Evolutionary conservation across 2,329 filamentous ascomycete species (phyloP).

Genomic region (Calonectria fujianensis): DNA sequence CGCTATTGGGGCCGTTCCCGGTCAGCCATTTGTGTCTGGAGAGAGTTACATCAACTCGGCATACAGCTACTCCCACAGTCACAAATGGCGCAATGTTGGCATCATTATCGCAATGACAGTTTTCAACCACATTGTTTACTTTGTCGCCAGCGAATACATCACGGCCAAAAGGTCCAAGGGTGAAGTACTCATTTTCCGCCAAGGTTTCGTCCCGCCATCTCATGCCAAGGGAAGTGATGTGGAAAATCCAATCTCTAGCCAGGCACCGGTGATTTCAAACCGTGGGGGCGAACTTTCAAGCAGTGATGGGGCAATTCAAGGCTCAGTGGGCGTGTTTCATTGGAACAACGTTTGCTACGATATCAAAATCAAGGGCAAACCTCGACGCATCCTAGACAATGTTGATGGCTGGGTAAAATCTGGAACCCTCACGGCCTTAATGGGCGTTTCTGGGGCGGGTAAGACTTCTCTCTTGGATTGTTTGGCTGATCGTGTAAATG

Average conservation of each 20-base stretch:
- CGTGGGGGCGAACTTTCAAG: neutral
- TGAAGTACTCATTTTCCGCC: constrained; percentile 75
- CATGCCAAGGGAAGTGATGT: constrained; percentile 35
- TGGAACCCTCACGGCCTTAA: constrained; percentile 81
- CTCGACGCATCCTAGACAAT: constrained; percentile 78
- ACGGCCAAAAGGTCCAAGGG: constrained; percentile 72
- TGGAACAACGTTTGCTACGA: constrained; percentile 84
- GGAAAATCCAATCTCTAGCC: neutral
- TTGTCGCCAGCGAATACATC: constrained; percentile 68
- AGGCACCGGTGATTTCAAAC: neutral
- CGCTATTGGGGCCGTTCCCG: constrained; percentile 15
- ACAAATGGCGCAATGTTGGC: constrained; percentile 73
- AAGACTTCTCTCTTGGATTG: constrained; percentile 80
- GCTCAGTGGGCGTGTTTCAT: constrained; percentile 67
- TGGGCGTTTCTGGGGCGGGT: constrained; percentile 66
- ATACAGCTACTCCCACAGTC: constrained; percentile 63
- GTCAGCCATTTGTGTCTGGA: constrained; percentile 63
- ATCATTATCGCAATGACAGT: constrained; percentile 70
- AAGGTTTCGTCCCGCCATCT: constrained; percentile 57
- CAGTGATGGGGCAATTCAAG: constrained; percentile 1
- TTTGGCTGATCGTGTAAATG: constrained; percentile 79
- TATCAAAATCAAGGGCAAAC: constrained; percentile 79
- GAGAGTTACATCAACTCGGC: constrained; percentile 66
- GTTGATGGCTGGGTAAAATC: constrained; percentile 85
- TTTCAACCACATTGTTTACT: constrained; percentile 60